Evolutionary conservation across 83 land plant species (phyloP).

Genomic region (Picea abies): DNA sequence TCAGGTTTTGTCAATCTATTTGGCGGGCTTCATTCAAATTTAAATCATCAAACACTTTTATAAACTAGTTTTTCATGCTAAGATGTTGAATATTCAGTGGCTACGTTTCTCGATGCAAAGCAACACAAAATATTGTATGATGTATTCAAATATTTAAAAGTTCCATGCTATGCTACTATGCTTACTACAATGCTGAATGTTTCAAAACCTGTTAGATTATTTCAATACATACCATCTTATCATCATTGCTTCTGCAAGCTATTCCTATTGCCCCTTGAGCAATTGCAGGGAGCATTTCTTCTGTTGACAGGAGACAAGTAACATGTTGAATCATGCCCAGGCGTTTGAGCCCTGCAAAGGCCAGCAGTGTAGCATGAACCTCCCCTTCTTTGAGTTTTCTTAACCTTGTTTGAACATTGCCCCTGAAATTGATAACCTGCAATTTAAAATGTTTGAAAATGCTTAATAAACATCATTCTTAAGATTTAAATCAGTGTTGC

Average conservation of each 20-base stretch:
- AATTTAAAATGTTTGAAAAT: not conserved
- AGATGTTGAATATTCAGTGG: not conserved
- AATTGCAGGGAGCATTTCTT: slow-evolving; percentile 98
- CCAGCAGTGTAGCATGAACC: slow-evolving; percentile 90
- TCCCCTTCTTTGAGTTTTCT: slow-evolving; percentile 85
- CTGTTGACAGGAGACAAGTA: slow-evolving; percentile 71
- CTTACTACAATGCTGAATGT: not conserved
- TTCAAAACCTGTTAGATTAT: not conserved
- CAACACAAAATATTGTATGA: not conserved
- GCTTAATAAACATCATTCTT: not conserved
- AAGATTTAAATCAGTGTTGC: not conserved
- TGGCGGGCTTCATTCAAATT: not conserved
- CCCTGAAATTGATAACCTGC: slow-evolving; percentile 87
- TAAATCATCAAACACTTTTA: not conserved
- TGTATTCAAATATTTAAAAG: not conserved
- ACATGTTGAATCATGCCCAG: slow-evolving; percentile 84
- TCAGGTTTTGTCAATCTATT: not conserved
- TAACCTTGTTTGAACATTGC: slow-evolving; percentile 93
- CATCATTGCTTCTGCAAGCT: slow-evolving; percentile 84
- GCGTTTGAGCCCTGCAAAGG: slow-evolving; percentile 91
- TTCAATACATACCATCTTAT: slow-evolving; percentile 67
- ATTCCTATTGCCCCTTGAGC: slow-evolving; percentile 99
- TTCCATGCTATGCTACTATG: slow-evolving; percentile 4
- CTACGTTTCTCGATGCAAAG: not conserved
- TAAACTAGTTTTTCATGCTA: not conserved